phyloP scores from a whole-genome alignment of 1,284 basidiomycete genomes.

The Papiliotrema laurentii region DNA sequence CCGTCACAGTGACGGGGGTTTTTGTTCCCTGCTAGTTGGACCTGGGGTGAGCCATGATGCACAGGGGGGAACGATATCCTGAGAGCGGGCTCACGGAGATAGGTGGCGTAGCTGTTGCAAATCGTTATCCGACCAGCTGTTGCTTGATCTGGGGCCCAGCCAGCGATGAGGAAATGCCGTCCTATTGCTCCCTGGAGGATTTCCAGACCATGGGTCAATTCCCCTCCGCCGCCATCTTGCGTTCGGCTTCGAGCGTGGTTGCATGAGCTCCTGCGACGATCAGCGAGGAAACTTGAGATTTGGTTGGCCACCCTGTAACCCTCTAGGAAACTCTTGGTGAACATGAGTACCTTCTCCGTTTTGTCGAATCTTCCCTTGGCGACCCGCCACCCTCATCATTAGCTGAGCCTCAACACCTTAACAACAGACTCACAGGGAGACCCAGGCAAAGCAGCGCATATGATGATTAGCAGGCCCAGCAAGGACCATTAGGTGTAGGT shows the following conservation, averaged over 20 bases:
- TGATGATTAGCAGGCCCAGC: constrained; percentile 15
- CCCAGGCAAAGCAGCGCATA: constrained; percentile 23
- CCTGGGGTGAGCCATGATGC: constrained; percentile 1
- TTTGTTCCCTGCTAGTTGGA: constrained; percentile 30
- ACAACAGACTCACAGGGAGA: constrained; percentile 15
- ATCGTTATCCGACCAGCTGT: constrained; percentile 17
- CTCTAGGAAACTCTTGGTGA: constrained; percentile 9
- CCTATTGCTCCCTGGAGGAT: constrained; percentile 20
- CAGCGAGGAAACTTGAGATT: constrained; percentile 6
- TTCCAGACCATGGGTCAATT: constrained; percentile 1
- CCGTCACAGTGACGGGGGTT: constrained; percentile 29
- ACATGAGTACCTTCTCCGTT: constrained; percentile 13
- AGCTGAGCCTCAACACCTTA: background rate
- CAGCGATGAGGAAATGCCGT: constrained; percentile 20
- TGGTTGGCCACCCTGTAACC: constrained; percentile 15
- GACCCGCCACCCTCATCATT: constrained; percentile 22
- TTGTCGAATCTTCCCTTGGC: constrained; percentile 13
- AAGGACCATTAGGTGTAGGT: constrained; percentile 28
- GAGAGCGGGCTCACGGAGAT: constrained; percentile 12
- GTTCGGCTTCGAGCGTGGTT: constrained; percentile 19
- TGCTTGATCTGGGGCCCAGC: constrained; percentile 20
- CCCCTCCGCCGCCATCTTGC: background rate
- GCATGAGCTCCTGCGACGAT: constrained; percentile 11
- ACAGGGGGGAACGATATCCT: background rate
- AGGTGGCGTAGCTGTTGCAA: constrained; percentile 19